Conservation (phyloP, 495 filamentous ascomycete species). For the Penicillium fimorum region DNA sequence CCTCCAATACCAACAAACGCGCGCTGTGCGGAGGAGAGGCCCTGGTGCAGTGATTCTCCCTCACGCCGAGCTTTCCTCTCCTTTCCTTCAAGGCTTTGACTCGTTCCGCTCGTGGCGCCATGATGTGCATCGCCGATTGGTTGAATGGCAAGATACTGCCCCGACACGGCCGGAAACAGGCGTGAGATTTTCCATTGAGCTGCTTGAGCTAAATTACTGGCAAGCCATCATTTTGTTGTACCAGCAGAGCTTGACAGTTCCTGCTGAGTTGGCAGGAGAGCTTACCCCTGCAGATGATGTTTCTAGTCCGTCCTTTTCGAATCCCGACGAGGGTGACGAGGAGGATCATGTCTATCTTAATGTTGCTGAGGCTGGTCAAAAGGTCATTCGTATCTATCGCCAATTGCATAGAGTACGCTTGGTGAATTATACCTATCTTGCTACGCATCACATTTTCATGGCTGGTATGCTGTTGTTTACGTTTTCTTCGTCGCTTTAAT, state of each 20-base stretch:
- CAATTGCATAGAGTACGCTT: constrained; percentile 83
- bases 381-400: constrained; percentile 84
- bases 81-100: constrained; percentile 79
- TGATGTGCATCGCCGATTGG: constrained; percentile 80
- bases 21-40: constrained; percentile 45
- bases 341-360: constrained; percentile 90
- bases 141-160: constrained; percentile 82
- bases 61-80: constrained; percentile 74
- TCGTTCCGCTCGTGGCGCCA: constrained; percentile 85
- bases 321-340: constrained; percentile 67
- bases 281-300: constrained; percentile 67
- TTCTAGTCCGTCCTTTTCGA: constrained; percentile 55
- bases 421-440: constrained; percentile 94
- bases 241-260: constrained; percentile 85
- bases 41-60: constrained; percentile 66
- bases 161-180: constrained; percentile 76
- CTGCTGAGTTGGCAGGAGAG: constrained; percentile 77
- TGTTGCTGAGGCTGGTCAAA: constrained; percentile 91
- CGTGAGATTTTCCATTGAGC: constrained; percentile 80
- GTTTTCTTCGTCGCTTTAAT: constrained; percentile 2
- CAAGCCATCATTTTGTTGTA: constrained; percentile 98
- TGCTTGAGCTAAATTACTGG: constrained; percentile 95
- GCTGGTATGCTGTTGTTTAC: constrained; percentile 55
- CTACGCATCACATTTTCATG: constrained; percentile 98
- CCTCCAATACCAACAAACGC: constrained; percentile 81